Evolutionary conservation across 495 filamentous ascomycete species (phyloP).

Genomic region (Recurvomyces mirabilis): DNA sequence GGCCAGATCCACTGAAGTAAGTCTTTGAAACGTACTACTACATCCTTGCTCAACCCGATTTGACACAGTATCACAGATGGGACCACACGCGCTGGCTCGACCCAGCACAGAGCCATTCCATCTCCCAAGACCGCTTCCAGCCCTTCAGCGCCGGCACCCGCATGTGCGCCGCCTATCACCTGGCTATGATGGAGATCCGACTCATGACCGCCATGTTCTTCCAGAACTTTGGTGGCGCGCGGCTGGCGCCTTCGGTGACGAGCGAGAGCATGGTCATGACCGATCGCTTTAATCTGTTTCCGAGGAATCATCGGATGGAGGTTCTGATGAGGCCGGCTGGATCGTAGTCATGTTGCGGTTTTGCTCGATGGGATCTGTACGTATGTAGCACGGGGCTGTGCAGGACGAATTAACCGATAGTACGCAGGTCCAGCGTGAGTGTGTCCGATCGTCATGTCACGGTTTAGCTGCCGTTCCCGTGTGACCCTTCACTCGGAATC

Average conservation of each 20-base stretch:
- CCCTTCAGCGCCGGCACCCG: slow-evolving; percentile 21
- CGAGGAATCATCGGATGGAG: background rate
- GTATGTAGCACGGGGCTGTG: too few species aligned
- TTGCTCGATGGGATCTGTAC: too few species aligned
- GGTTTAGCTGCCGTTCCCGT: too few species aligned
- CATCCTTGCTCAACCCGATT: background rate
- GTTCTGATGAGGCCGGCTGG: background rate
- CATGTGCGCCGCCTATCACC: slow-evolving; percentile 18
- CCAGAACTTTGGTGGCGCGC: slow-evolving; percentile 11
- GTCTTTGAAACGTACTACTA: too few species aligned
- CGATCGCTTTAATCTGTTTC: slow-evolving; percentile 17
- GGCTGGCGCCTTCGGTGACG: slow-evolving; percentile 3
- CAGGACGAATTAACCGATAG: too few species aligned
- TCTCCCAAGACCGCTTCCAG: slow-evolving; percentile 11
- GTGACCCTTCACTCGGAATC: too few species aligned
- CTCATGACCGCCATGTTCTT: slow-evolving; percentile 18
- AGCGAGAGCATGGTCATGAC: slow-evolving; percentile 18
- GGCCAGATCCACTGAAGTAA: slow-evolving; percentile 8
- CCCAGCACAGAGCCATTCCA: slow-evolving; percentile 3
- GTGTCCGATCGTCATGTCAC: too few species aligned
- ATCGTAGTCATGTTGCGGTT: too few species aligned
- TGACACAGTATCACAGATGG: background rate
- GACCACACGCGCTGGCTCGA: background rate
- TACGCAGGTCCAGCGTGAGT: too few species aligned
- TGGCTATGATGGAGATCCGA: slow-evolving; percentile 23